phyloP scores from a whole-genome alignment of 495 filamentous ascomycete species.

The Parathielavia appendiculata region DNA sequence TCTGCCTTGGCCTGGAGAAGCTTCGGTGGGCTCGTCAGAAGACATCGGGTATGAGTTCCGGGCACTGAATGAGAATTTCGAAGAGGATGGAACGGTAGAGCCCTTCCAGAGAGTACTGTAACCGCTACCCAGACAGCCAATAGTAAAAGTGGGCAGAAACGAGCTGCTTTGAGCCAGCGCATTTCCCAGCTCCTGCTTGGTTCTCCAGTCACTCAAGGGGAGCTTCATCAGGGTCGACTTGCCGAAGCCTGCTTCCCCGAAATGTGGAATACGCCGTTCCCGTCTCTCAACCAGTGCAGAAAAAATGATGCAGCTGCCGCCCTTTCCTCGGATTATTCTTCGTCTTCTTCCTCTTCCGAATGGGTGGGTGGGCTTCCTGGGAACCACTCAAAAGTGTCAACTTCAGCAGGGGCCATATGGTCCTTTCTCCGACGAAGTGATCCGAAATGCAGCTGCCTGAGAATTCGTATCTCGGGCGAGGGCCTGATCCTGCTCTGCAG shows the following conservation, averaged over 20 bases:
- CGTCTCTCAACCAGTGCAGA: not conserved
- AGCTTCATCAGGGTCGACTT: conserved; percentile 24
- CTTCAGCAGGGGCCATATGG: no score
- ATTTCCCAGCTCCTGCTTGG: not conserved
- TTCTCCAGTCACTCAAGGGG: not conserved
- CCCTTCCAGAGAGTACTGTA: conserved; percentile 40
- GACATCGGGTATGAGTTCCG: conserved; percentile 30
- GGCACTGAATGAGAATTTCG: conserved; percentile 31
- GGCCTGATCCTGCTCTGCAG: no score
- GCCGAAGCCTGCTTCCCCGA: conserved; percentile 17
- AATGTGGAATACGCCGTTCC: conserved; percentile 17
- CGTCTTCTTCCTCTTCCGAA: no score
- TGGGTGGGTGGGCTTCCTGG: no score
- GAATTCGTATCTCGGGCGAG: no score
- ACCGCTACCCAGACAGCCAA: conserved; percentile 1
- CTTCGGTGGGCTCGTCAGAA: conserved; percentile 12
- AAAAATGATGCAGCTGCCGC: not conserved
- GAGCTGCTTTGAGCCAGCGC: conserved; percentile 10
- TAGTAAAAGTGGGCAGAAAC: conserved; percentile 13
- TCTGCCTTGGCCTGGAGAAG: not conserved
- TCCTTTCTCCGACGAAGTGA: no score
- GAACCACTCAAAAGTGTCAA: no score
- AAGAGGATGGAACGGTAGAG: conserved; percentile 40
- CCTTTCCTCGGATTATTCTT: no score
- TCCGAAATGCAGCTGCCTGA: no score